Conservation (phyloP, 2,329 filamentous ascomycete species). For the Capronia coronata region DNA sequence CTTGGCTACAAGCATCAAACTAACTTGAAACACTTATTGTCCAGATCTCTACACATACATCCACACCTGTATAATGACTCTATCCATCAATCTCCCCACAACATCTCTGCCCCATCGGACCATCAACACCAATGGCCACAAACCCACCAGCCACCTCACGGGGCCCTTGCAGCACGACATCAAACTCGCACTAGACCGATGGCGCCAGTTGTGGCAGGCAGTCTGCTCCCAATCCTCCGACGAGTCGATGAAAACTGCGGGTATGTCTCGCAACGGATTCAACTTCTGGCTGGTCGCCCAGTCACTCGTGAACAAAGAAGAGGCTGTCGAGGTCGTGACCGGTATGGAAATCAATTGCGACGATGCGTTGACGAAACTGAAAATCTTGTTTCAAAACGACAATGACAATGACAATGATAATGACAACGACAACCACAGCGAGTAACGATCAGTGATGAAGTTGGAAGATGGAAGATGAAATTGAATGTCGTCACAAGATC, state of each 20-base stretch:
- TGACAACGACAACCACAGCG: no score
- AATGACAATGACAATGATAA: neutral
- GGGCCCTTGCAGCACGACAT: conserved; percentile 28
- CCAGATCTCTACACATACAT: conserved; percentile 39
- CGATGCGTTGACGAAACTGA: conserved; percentile 39
- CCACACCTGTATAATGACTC: conserved; percentile 36
- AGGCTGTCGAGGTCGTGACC: conserved; percentile 40
- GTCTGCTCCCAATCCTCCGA: conserved; percentile 32
- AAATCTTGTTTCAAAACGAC: conserved; percentile 32
- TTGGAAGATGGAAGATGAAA: no score
- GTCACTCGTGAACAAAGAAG: conserved; percentile 38
- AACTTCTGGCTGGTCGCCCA: conserved; percentile 41
- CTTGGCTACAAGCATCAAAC: no score
- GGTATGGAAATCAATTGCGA: conserved; percentile 42
- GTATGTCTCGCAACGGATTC: conserved; percentile 40
- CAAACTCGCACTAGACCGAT: conserved; percentile 34
- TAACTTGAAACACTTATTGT: no score
- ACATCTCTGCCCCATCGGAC: conserved; percentile 26
- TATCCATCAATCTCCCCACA: conserved; percentile 29
- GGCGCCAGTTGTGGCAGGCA: conserved; percentile 37
- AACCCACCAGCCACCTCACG: neutral
- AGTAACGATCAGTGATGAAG: no score
- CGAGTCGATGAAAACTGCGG: conserved; percentile 38
- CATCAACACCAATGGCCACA: neutral
- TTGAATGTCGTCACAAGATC: no score